Conservation (phyloP, 2,329 filamentous ascomycete species). For the Phialocephala sp. region DNA sequence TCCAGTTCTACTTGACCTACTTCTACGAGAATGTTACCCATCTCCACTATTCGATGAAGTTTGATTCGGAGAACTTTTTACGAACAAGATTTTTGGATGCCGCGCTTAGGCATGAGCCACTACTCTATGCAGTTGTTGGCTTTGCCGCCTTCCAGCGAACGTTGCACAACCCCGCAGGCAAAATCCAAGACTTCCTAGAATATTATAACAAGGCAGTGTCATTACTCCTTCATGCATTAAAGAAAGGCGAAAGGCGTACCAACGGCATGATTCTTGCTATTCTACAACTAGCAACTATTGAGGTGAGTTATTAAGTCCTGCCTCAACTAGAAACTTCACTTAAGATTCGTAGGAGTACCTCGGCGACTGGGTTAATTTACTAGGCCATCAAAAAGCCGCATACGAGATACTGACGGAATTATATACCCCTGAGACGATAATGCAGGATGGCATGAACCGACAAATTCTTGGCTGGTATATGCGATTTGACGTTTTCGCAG, state of each 20-base stretch:
- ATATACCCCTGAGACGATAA: conserved; percentile 77
- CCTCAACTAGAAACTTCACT: not conserved
- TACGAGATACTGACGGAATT: conserved; percentile 79
- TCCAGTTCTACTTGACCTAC: conserved; percentile 80
- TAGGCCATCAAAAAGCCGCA: conserved; percentile 91
- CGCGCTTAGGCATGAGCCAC: conserved; percentile 77
- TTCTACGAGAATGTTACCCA: conserved; percentile 78
- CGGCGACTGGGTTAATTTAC: conserved; percentile 92
- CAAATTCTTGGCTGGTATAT: conserved; percentile 88
- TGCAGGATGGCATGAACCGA: conserved; percentile 71
- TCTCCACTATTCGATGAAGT: conserved; percentile 81
- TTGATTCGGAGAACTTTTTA: conserved; percentile 76
- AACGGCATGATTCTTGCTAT: conserved; percentile 84
- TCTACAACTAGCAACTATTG: conserved; percentile 88
- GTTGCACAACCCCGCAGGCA: conserved; percentile 70
- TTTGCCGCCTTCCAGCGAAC: conserved; percentile 89
- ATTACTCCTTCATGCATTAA: conserved; percentile 73
- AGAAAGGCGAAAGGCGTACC: conserved; percentile 71
- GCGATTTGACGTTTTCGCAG: conserved; percentile 84
- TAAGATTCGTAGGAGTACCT: conserved; percentile 76
- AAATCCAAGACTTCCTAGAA: conserved; percentile 80
- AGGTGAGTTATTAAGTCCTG: conserved; percentile 60
- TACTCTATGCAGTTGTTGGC: conserved; percentile 85
- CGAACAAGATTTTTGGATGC: conserved; percentile 71
- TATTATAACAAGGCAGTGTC: conserved; percentile 92